Evolutionary conservation across 768 basidiomycete genomes (phyloP).

Genomic region (Rhodotorula babjevae): DNA sequence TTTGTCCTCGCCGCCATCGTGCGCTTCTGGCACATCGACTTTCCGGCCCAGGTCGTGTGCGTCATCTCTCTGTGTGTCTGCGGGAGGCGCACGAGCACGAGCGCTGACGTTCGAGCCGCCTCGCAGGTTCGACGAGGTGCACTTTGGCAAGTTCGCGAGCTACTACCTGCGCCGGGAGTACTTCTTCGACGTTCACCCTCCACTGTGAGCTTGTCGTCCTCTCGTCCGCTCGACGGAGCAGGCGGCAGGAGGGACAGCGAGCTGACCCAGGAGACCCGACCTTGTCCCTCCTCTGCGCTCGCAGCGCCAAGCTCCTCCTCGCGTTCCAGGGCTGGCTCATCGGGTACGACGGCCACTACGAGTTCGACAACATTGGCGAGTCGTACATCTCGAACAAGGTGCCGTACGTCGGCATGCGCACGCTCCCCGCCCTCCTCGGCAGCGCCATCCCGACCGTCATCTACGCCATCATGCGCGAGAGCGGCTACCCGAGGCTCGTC

Average conservation of each 20-base stretch:
- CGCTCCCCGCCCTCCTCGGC: slow-evolving; percentile 83
- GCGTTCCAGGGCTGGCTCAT: slow-evolving; percentile 93
- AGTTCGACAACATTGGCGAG: slow-evolving; percentile 93
- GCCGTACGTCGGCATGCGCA: slow-evolving; percentile 88
- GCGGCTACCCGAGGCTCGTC: slow-evolving; percentile 86
- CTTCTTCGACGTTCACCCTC: slow-evolving; percentile 99
- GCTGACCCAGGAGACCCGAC: not conserved
- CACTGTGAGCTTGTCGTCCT: slow-evolving; percentile 52
- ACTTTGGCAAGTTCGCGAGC: slow-evolving; percentile 96
- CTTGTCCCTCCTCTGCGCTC: not conserved
- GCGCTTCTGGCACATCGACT: slow-evolving; percentile 44
- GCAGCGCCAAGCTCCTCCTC: slow-evolving; percentile 77
- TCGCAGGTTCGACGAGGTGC: slow-evolving; percentile 48
- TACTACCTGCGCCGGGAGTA: slow-evolving; percentile 89
- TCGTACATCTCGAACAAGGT: slow-evolving; percentile 80
- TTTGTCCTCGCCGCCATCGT: slow-evolving; percentile 31
- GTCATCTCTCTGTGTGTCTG: not conserved
- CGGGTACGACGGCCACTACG: slow-evolving; percentile 89
- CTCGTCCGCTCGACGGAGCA: not conserved
- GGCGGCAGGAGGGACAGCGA: too few species aligned
- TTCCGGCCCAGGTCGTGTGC: slow-evolving; percentile 44
- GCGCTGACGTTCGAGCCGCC: too few species aligned
- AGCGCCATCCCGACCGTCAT: slow-evolving; percentile 85
- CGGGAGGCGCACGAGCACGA: not conserved
- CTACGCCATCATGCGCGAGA: slow-evolving; percentile 96